Evolutionary conservation across 495 filamentous ascomycete genomes (phyloP).

Genomic region (Penicillium simplicissimum): DNA sequence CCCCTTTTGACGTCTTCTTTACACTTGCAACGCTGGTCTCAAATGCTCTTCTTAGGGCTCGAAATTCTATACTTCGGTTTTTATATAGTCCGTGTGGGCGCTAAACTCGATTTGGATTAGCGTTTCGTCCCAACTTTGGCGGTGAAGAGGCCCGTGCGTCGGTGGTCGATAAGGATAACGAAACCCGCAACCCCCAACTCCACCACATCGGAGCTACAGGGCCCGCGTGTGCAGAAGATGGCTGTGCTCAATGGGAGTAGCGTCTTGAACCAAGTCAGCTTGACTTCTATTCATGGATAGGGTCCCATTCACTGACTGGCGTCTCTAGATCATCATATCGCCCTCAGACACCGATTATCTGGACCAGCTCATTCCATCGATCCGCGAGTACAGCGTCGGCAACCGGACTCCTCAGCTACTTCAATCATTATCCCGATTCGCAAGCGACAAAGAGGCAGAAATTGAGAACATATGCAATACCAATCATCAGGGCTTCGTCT

Average conservation of each 20-base stretch:
- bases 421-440: slow-evolving; percentile 75
- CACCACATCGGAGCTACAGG: neutral
- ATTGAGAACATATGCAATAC: slow-evolving; percentile 94
- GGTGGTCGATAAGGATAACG: too few species aligned
- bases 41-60: too few species aligned
- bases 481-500: slow-evolving; percentile 95
- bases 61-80: too few species aligned
- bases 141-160: too few species aligned
- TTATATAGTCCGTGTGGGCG: too few species aligned
- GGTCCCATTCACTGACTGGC: neutral
- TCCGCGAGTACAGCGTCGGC: slow-evolving; percentile 83
- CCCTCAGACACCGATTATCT: slow-evolving; percentile 91
- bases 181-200: too few species aligned
- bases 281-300: neutral
- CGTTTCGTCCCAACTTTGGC: too few species aligned
- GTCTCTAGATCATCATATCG: slow-evolving; percentile 79
- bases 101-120: too few species aligned
- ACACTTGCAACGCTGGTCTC: too few species aligned
- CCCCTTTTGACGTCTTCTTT: too few species aligned
- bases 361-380: slow-evolving; percentile 88
- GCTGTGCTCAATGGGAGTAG: neutral
- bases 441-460: slow-evolving; percentile 80
- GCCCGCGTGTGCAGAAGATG: neutral
- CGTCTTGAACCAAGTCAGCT: neutral
- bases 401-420: slow-evolving; percentile 72